A percentile compares a stretch with the other conserved stretches of the same genome.
Evolutionary conservation across 2,329 filamentous ascomycete species (phyloP).

Genomic region (Stromatinia cepivora): DNA sequence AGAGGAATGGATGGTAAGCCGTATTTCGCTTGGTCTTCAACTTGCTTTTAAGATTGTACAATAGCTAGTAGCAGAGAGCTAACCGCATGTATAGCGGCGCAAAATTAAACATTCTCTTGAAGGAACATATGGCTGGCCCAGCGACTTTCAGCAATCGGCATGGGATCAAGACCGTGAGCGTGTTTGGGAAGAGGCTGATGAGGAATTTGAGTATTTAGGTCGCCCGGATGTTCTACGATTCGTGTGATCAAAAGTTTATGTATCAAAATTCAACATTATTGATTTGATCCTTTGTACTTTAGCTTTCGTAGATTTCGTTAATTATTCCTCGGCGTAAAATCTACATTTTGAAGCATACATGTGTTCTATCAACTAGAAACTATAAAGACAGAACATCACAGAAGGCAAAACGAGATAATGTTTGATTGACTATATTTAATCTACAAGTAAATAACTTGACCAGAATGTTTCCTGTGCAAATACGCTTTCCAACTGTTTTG

Average conservation of each 20-base stretch:
- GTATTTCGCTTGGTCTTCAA: neutral
- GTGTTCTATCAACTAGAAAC: no score
- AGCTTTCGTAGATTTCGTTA: no score
- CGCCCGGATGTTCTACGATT: neutral
- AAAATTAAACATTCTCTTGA: neutral
- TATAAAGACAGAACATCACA: no score
- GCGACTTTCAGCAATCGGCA: neutral
- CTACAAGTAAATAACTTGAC: no score
- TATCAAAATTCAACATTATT: neutral
- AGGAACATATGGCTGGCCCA: constrained; percentile 1
- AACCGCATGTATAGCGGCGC: neutral
- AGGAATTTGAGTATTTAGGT: neutral
- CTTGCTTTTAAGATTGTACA: no score
- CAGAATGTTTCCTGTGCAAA: neutral
- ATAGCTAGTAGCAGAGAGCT: neutral
- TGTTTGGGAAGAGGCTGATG: neutral
- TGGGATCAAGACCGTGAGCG: neutral
- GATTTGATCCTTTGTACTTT: no score
- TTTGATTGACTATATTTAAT: no score
- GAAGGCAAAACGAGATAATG: no score
- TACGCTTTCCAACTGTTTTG: neutral
- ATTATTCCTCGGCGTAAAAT: no score
- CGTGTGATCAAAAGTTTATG: neutral
- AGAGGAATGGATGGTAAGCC: constrained; percentile 6
- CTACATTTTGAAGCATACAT: no score